These are phyloP conservation scores for Cyberlindnera sargentensis DNA, from an alignment of 805 yeast genomes.

Conservation along the genomic window DNA sequence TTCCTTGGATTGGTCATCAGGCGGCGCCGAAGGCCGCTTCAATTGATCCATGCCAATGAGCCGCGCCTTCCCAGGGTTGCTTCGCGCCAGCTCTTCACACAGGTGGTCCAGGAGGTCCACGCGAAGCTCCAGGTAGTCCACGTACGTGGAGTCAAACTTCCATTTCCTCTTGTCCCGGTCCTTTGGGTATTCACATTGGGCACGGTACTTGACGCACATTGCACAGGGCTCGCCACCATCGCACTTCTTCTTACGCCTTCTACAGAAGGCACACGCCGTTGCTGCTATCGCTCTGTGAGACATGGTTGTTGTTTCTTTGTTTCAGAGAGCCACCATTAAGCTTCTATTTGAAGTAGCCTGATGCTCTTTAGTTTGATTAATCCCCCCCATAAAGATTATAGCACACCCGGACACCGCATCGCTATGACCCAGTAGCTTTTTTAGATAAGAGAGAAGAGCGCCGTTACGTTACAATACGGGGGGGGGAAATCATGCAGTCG, in stretches of 20 bases:
- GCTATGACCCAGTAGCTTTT: too few relatives aligned
- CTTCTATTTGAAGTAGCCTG: too few relatives aligned
- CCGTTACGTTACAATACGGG: too few relatives aligned
- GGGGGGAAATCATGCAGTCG: too few relatives aligned
- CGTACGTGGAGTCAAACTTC: slow-evolving; percentile 27
- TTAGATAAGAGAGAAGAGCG: too few relatives aligned
- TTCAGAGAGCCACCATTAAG: too few relatives aligned
- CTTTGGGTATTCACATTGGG: slow-evolving; percentile 19
- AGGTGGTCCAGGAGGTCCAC: slow-evolving; percentile 23
- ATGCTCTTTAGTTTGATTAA: too few relatives aligned
- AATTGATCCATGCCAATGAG: slow-evolving; percentile 8
- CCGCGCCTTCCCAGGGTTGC: slow-evolving; percentile 14
- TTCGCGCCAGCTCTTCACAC: slow-evolving; percentile 20
- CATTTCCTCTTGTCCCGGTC: slow-evolving; percentile 24
- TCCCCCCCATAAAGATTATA: too few relatives aligned
- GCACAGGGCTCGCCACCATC: background rate
- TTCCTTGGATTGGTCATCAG: background rate
- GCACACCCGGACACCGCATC: too few relatives aligned
- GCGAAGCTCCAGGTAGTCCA: slow-evolving; percentile 26
- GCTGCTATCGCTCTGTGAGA: background rate
- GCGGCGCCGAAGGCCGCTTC: background rate
- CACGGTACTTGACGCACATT: background rate
- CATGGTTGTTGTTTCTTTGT: too few relatives aligned
- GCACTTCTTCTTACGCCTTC: background rate
- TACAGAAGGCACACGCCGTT: background rate